phyloP scores from a whole-genome alignment of 306 rosid genomes.

The Psophocarpus tetragonolobus region DNA sequence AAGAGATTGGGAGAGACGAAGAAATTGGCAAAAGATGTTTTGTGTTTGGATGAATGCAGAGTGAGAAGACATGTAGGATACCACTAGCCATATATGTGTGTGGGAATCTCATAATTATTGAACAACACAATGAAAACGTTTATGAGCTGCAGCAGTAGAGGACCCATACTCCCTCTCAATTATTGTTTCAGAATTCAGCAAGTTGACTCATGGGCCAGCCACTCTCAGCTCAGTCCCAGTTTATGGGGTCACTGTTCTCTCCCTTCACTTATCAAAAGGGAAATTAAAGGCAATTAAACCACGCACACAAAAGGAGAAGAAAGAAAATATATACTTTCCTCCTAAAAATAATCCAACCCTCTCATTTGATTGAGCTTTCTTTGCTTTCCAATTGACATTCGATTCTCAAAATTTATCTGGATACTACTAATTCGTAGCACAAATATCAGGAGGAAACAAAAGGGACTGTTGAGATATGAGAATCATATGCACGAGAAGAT shows the following conservation, averaged over 20 bases:
- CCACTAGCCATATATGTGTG: conserved; percentile 31
- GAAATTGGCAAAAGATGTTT: conserved; percentile 24
- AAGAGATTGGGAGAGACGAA: not conserved
- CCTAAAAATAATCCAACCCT: not conserved
- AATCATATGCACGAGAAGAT: not conserved
- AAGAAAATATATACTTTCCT: not conserved
- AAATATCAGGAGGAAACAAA: not conserved
- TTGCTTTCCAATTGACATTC: not conserved
- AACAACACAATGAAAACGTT: conserved; percentile 42
- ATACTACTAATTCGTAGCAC: not conserved
- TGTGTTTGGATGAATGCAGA: conserved; percentile 6
- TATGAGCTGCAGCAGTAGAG: conserved; percentile 29
- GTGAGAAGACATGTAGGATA: conserved; percentile 50
- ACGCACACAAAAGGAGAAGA: conserved; percentile 6
- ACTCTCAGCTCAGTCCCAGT: conserved; percentile 20
- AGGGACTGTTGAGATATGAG: not conserved
- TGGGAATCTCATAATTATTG: conserved; percentile 54
- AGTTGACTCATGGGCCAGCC: conserved; percentile 52
- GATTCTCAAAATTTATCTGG: not conserved
- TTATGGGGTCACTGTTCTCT: conserved; percentile 22
- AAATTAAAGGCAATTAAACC: not conserved
- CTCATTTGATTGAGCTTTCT: not conserved
- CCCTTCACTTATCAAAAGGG: not conserved
- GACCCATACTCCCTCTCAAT: conserved; percentile 48
- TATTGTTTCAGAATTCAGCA: conserved; percentile 49